Evolutionary conservation across 176 grass and related monocot species (phyloP), one percentile per base, ranked within the genome.

Genomic region (Aegilops longissima): DNA sequence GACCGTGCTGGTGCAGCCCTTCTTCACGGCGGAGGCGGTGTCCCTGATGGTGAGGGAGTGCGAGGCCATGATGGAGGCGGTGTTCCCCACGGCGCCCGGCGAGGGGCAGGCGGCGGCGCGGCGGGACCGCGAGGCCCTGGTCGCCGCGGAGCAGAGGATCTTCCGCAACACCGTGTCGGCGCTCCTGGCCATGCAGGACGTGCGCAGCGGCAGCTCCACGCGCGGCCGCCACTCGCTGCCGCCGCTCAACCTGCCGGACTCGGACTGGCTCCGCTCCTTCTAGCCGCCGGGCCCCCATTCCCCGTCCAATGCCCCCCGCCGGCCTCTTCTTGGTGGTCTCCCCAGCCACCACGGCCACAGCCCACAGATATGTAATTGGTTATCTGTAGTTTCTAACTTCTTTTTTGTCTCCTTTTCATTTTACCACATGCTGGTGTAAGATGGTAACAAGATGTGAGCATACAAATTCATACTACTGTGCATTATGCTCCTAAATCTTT

Each of bases 81-180:
- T 91, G 35, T 85, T 85, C 65, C 80, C 94, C 27, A 35, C 77
- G 56, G 91, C 49, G 81, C 73, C 80, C 12, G 73, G 73, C 73
- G 88, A 90, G 31, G 83, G 83, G 29, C 87, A 77, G 76, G 24
- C 18, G 17, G 80, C 85, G 5, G 86, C 83, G 44, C 30, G 24
- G 7, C 68, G 63, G 51, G 79, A 77, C 35, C 52, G 72, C 74
- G 89, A 88, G 68, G 80, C 82, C 49, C 72, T 97, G 61, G 89
- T 87, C 36, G 84, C 42, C 18, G 90, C 93, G 20, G 92, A 94
- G 81, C 84, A 87, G 75, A 87, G 93, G 59, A 90, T 89, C 54
- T 92, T 96, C 86, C 88, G 87, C 76, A 93, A 90, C 92, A 98
- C 97, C 0, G 84, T 98, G 3, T 94, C 89, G 3, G 97, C 94